Evolutionary conservation across 2,329 filamentous ascomycete species (phyloP).

Genomic region (Sclerotinia borealis): DNA sequence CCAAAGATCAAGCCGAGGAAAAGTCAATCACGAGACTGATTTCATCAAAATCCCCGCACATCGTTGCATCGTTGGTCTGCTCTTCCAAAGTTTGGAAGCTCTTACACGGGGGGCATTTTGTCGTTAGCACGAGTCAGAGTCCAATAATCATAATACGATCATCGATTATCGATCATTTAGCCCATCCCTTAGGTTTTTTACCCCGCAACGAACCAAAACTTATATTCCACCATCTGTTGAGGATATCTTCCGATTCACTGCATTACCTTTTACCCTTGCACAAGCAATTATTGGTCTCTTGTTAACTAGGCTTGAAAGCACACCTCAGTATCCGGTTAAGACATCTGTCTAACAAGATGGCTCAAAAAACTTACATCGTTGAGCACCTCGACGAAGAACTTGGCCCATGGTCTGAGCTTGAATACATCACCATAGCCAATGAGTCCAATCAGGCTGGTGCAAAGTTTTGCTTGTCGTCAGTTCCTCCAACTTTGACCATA

Average conservation of each 20-base stretch:
- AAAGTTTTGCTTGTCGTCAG: slow-evolving; percentile 75
- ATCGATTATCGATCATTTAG: slow-evolving; percentile 6
- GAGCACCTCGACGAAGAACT: slow-evolving; percentile 95
- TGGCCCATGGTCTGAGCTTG: slow-evolving; percentile 87
- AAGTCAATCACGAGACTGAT: slow-evolving; percentile 6
- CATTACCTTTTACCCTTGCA: neutral
- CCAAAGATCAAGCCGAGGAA: slow-evolving; percentile 9
- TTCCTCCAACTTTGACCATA: slow-evolving; percentile 64
- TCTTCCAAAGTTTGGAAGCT: neutral
- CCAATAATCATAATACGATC: slow-evolving; percentile 6
- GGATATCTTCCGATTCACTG: slow-evolving; percentile 20
- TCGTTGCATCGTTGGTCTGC: neutral
- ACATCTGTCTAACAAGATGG: slow-evolving; percentile 32
- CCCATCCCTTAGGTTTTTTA: slow-evolving; percentile 15
- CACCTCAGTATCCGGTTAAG: neutral
- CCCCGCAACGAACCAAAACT: slow-evolving; percentile 21
- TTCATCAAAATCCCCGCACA: slow-evolving; percentile 7
- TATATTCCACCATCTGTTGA: slow-evolving; percentile 5
- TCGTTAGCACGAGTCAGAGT: slow-evolving; percentile 21
- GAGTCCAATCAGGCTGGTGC: slow-evolving; percentile 66
- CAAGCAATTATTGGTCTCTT: slow-evolving; percentile 4
- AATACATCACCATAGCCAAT: slow-evolving; percentile 80
- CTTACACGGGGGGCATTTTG: neutral
- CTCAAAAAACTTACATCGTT: slow-evolving; percentile 76
- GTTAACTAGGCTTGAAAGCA: neutral